Evolutionary conservation across 495 filamentous ascomycete genomes (phyloP).

Genomic region (Bacidia rubella): DNA sequence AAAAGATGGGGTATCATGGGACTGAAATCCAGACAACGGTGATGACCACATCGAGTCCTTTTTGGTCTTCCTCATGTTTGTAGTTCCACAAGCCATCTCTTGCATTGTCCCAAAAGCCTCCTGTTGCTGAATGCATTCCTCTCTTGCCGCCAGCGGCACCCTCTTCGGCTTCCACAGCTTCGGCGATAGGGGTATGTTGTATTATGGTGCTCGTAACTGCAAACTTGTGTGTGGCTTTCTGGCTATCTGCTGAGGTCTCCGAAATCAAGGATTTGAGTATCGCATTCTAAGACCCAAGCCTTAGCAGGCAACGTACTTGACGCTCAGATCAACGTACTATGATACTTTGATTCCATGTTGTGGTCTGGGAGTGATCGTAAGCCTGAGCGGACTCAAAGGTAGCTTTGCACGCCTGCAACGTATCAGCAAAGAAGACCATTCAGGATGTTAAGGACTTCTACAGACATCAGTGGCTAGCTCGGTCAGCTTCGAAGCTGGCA

Average conservation of each 20-base stretch:
- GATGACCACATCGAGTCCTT: slow-evolving; percentile 84
- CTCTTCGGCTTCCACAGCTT: not conserved
- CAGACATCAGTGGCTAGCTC: slow-evolving; percentile 2
- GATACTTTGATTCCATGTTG: slow-evolving; percentile 77
- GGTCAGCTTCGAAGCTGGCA: not conserved
- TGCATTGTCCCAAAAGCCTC: slow-evolving; percentile 95
- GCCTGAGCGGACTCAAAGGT: slow-evolving; percentile 53
- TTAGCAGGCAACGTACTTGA: not conserved
- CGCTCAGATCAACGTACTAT: slow-evolving; percentile 48
- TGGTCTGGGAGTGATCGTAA: slow-evolving; percentile 73
- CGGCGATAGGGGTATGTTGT: slow-evolving; percentile 49
- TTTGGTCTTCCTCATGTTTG: slow-evolving; percentile 80
- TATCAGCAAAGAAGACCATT: not conserved
- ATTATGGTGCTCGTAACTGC: slow-evolving; percentile 96
- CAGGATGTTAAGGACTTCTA: not conserved
- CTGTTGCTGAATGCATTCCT: slow-evolving; percentile 91
- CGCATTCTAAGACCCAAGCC: slow-evolving; percentile 45
- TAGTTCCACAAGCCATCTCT: slow-evolving; percentile 96
- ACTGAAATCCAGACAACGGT: slow-evolving; percentile 76
- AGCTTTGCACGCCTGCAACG: slow-evolving; percentile 55
- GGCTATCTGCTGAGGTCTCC: slow-evolving; percentile 46
- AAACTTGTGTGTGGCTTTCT: slow-evolving; percentile 60
- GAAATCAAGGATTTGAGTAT: slow-evolving; percentile 76
- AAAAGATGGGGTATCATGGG: slow-evolving; percentile 17
- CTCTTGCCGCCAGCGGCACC: slow-evolving; percentile 35